Evolutionary conservation across 306 rosid genomes (phyloP).

Genomic region (Begonia fuchsioides): DNA sequence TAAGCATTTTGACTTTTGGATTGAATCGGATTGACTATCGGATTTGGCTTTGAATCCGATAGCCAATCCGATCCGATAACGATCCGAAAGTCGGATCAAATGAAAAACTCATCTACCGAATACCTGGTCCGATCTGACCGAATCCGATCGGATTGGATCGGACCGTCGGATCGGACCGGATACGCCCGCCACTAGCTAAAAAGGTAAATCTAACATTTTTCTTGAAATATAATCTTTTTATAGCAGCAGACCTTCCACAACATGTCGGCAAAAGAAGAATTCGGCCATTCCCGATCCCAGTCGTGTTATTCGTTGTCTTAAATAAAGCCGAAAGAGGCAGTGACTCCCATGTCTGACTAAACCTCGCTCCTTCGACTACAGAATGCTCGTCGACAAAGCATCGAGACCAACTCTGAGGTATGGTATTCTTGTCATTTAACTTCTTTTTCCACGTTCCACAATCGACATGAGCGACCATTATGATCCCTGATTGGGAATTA

Average conservation of each 20-base stretch:
- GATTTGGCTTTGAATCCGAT: no score
- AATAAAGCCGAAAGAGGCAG: constrained; percentile 46
- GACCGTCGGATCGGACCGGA: no score
- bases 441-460: constrained; percentile 68
- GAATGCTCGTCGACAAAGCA: constrained; percentile 46
- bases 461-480: constrained; percentile 74
- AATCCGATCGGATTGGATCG: no score
- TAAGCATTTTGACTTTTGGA: no score
- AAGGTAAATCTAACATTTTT: no score
- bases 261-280: constrained; percentile 49
- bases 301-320: constrained; percentile 27
- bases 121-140: no score
- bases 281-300: constrained; percentile 26
- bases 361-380: constrained; percentile 34
- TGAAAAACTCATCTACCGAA: no score
- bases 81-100: no score
- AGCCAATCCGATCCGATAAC: no score
- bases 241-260: constrained; percentile 64
- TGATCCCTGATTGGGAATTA: constrained; percentile 33
- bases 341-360: constrained; percentile 69
- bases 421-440: constrained; percentile 17
- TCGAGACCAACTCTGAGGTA: constrained; percentile 42
- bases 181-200: no score
- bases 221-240: no score
- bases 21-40: no score